Evolutionary conservation across 352 stramenopile genomes (phyloP), one percentile per base, ranked within the genome.

Genomic region (Globisporangium recalcitrans): DNA sequence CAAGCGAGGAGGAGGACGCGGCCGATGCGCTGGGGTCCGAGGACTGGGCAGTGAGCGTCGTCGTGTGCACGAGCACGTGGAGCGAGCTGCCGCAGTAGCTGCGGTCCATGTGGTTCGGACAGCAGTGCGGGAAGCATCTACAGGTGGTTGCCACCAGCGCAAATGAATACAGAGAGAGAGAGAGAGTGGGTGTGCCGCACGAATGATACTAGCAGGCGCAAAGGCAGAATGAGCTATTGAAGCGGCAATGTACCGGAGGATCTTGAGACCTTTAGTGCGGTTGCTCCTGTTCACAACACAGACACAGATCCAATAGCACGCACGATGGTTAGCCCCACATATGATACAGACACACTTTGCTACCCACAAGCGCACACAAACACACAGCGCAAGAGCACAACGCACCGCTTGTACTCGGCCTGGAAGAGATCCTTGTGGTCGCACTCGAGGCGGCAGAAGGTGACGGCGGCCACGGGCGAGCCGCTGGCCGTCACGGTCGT

Each of bases 201-300:
- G n/a, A 46, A 46, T 10, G 38, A 6, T n/a, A n/a, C 38, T 46
- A n/a, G 5, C 38, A 46, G 6, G 21, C 4, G 9, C 19, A 48
- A 6, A 22, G 16, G 3, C 16, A 2, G 24, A 57, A n/a, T n/a
- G n/a, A 62, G 16, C 7, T 21, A 8, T 46, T 16, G 16, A 31
- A 6, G 21, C 32, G 4, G 4, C 32, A 38, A 46, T 31, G 11
- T 60, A 78, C 67, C 79, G 74, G 13, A 88, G 68, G 55, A 90
- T 88, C 64, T 90, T 88, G 42, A 88, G 69, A 0, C 81, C 79
- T 44, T 88, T 90, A 47, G 81, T 90, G 63, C 80, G 76, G 32
- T 89, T 89, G 69, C 78, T 87, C 61, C 77, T 85, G 54, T 22
- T 40, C 36, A 16, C 11, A 4, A 26, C 14, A 51, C 24, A 13